phyloP scores from a whole-genome alignment of 2,329 filamentous ascomycete species.

The Zelopaecilomyces penicillatus region DNA sequence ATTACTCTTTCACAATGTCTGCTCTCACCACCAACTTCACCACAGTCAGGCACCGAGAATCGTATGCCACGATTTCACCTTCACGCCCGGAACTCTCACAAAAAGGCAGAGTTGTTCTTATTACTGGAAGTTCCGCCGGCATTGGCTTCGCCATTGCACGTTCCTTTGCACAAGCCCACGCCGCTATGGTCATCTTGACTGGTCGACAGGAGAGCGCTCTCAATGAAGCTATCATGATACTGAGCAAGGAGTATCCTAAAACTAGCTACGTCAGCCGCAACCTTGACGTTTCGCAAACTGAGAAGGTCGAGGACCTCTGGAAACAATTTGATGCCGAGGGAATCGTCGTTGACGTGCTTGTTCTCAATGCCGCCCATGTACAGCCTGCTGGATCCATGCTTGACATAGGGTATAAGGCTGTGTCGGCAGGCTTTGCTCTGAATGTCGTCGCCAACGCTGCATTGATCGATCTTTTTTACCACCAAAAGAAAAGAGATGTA shows the following conservation, averaged over 20 bases:
- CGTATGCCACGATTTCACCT: constrained; percentile 29
- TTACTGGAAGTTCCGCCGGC: constrained; percentile 56
- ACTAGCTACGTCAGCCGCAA: constrained; percentile 1
- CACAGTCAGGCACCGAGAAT: constrained; percentile 20
- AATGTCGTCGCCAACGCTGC: constrained; percentile 10
- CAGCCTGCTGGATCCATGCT: constrained; percentile 1
- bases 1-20: neutral
- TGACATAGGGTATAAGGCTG: constrained; percentile 4
- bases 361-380: constrained; percentile 13
- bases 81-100: constrained; percentile 29
- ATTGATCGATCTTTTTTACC: constrained; percentile 21
- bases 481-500: constrained; percentile 18
- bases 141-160: constrained; percentile 56
- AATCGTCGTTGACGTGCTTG: constrained; percentile 16
- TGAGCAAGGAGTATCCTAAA: constrained; percentile 1
- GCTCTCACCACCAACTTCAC: constrained; percentile 16
- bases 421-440: constrained; percentile 8
- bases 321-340: constrained; percentile 14
- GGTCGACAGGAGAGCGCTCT: constrained; percentile 21
- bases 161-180: constrained; percentile 37
- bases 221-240: neutral
- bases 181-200: constrained; percentile 28
- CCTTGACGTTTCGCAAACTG: constrained; percentile 16
- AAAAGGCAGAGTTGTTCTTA: constrained; percentile 43
- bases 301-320: constrained; percentile 23